Evolutionary conservation across 2,329 filamentous ascomycete genomes (phyloP), one percentile per base, ranked within the genome.

Genomic region (Tothia fuscella): DNA sequence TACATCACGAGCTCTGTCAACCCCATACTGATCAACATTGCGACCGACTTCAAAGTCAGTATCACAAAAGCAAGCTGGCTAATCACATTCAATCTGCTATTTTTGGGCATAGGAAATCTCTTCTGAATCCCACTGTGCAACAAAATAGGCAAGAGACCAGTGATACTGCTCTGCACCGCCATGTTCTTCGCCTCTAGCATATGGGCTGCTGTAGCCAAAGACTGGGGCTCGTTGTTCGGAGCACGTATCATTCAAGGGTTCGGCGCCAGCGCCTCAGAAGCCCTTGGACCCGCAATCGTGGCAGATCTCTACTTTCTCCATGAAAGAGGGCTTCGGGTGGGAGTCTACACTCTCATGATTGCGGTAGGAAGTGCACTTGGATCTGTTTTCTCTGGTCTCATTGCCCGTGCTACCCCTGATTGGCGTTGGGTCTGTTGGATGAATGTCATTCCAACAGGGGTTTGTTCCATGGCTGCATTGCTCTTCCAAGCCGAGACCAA

Each of bases 281-380:
- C 26, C 9, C 26, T n/a, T 9, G 26, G 9, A 9, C 76, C 75
- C 1, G 20, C 20, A 4, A 25, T 37, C 20, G 60, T 66, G 26
- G 60, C 56, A 2, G 64, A 67, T 44, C 44, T 67, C 12, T 67
- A 60, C 49, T 67, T 65, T 42, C 60, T 67, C 12, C 64, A 67
- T 47, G 57, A 66, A 47, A 56, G 64, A 25, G 64, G 54, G 4
- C 57, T 58, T 6, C 54, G 59, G 5, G 54, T 64, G 19, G 55
- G 59, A 5, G 53, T 59, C 12, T 65, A 58, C 58, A 60, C 62
- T 42, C 43, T 64, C 62, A 6, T 60, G 61, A 13, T 63, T 56
- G 53, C 57, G 33, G 47, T 64, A 37, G 37, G n/a, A n/a, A n/a
- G n/a, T n/a, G n/a, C n/a, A n/a, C n/a, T n/a, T 53, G 30, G 41